Percentiles rank a stretch among this genome's conserved stretches.
phyloP scores from a whole-genome alignment of 495 filamentous ascomycete species.

The Aspergillus nidulans region DNA sequence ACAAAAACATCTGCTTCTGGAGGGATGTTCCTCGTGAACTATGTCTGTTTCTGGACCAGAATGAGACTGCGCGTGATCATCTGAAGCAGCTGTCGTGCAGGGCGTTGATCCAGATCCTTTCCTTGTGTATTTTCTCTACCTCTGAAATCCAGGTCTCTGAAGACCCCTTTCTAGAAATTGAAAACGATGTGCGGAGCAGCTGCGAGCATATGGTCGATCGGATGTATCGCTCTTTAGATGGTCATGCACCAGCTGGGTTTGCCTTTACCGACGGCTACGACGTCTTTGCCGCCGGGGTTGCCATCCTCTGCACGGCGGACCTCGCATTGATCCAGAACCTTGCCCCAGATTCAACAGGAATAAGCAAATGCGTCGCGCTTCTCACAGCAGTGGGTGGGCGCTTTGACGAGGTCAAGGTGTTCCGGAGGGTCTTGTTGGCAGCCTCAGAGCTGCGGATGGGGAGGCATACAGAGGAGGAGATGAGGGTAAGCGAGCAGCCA shows the following conservation, averaged over 20 bases:
- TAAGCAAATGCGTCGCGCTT: background rate
- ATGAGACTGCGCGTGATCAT: background rate
- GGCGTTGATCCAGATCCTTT: slow-evolving; percentile 11
- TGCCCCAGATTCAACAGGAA: background rate
- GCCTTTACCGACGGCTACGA: background rate
- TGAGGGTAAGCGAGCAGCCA: too few relatives aligned
- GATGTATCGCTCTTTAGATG: slow-evolving; percentile 14
- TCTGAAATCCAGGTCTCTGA: background rate
- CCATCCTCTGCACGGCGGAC: background rate
- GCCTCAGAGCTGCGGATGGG: background rate
- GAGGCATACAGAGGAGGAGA: background rate
- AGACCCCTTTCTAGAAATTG: slow-evolving; percentile 9
- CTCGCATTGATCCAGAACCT: background rate
- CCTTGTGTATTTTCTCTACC: background rate
- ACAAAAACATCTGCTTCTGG: slow-evolving; percentile 24
- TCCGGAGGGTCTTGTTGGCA: background rate
- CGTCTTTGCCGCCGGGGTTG: background rate
- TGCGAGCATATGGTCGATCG: slow-evolving; percentile 20
- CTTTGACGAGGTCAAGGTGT: background rate
- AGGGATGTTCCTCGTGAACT: slow-evolving; percentile 6
- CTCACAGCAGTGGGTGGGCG: background rate
- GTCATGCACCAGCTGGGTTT: background rate
- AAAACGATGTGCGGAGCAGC: slow-evolving; percentile 13
- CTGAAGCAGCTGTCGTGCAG: slow-evolving; percentile 16
- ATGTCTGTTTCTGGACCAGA: background rate